Percentiles rank a stretch among this genome's conserved stretches.
Conservation (phyloP, 73 alveolate genomes). For the Tetrahymena malaccensis region DNA sequence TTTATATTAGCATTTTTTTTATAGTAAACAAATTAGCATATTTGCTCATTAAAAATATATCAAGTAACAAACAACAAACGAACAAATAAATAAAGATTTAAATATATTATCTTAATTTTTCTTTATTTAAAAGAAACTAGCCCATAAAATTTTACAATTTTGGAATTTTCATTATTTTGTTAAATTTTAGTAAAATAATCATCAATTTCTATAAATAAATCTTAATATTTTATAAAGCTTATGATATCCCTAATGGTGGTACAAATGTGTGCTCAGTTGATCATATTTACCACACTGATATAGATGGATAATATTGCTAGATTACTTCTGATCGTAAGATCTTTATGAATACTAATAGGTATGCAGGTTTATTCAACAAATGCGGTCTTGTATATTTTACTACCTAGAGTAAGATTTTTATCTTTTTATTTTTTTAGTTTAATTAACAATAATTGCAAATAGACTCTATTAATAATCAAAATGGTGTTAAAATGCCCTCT, state of each 20-base stretch:
- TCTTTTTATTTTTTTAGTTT: not conserved
- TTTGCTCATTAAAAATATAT: no score
- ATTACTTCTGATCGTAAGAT: constrained; percentile 29
- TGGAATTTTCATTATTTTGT: no score
- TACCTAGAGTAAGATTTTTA: not conserved
- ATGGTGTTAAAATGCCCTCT: constrained; percentile 36
- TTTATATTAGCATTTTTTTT: not conserved
- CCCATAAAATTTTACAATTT: no score
- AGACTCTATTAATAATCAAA: not conserved
- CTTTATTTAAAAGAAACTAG: no score
- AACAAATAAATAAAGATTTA: no score
- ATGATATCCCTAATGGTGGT: constrained; percentile 40
- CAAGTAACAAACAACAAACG: no score
- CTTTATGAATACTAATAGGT: not conserved
- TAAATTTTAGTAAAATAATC: no score
- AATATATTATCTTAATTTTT: no score
- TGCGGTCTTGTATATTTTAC: constrained; percentile 22
- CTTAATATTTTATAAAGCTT: constrained; percentile 3
- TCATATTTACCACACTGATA: constrained; percentile 15
- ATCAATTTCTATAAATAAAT: no score
- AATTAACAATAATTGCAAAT: not conserved
- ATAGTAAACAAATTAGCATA: no score
- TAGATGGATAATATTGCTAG: constrained; percentile 13
- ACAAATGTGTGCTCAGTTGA: constrained; percentile 3
- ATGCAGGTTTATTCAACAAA: constrained; percentile 4